Base-by-base conservation (phyloP, 2,329 filamentous ascomycete species). In the Phialophora chinensis region DNA sequence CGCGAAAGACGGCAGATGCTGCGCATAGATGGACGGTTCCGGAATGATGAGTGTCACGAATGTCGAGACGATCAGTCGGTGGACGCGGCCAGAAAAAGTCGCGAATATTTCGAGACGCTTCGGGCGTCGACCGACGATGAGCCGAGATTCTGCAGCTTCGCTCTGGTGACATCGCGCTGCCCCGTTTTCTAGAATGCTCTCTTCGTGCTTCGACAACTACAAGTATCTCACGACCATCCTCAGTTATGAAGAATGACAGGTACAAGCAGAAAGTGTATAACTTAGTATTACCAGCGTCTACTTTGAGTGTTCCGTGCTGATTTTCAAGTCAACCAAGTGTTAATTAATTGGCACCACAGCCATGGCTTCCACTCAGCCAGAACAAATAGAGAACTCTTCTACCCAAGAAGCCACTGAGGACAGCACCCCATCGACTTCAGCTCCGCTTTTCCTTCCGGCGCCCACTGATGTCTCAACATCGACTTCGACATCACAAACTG, bases 1-100 rank as follows among this genome's bases (percentile, higher is more conserved):
- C 69, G 65, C 33, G 71, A 73, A 23, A 72, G 69, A 56, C 66
- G 70, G 61, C 71, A 73, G 29, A 73, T 69, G 33, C 65, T 62
- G 60, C 70, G 69, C 71, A 73, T 73, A 63, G 63, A 65, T 64
- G 54, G 25, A 44, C 10, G 25, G 14, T n/a, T 44, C 14, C 17
- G 14, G 38, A 44, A 44, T 20, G 38, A 44, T 44, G 6, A 5
- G 55, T 52, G 29, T 47, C 58, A 14, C 53, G 50, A 27, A 11
- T 27, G 11, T 47, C 7, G 23, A 29, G n/a, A 27, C 23, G 2
- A 4, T 56, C 44, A 5, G 49, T 56, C 44, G 27, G 55, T 49
- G 17, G 52, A 47, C 38, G 60, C 60, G 52, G 35, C 52, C 31
- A 62, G 52, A 44, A 62, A 62, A 62, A 62, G 52, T 58, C 12